These are phyloP conservation scores for Bromus sterilis DNA, from an alignment of 176 grass and related monocot species.

Conservation along the genomic window DNA sequence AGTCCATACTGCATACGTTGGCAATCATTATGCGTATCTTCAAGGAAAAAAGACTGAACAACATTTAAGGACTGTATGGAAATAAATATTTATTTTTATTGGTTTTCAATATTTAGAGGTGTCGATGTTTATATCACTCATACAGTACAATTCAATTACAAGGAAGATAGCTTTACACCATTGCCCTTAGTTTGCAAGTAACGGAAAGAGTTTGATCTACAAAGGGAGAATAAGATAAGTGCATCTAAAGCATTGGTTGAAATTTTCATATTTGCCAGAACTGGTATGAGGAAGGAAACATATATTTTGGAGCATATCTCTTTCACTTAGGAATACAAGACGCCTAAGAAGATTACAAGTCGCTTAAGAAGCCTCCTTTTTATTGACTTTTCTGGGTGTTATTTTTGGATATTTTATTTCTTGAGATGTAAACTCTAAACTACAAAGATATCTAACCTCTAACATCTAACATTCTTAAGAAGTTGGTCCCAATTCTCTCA, in stretches of 20 bases:
- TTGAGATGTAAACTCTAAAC: no score
- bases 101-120: background rate
- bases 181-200: background rate
- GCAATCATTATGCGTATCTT: background rate
- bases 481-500: no score
- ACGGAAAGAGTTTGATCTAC: background rate
- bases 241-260: background rate
- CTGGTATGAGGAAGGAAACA: background rate
- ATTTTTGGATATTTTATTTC: no score
- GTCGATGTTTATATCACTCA: background rate
- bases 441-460: no score
- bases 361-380: no score
- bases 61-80: background rate
- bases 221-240: background rate
- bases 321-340: no score
- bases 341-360: no score
- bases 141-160: slow-evolving; percentile 3
- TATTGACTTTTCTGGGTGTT: no score
- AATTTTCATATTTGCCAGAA: background rate
- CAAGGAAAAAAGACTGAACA: background rate
- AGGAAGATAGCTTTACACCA: background rate
- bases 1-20: background rate
- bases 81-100: background rate
- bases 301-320: background rate
- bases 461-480: no score